These are phyloP conservation scores for Sambucus nigra DNA, from an alignment of 129 eudicot species.

Conservation along the genomic window DNA sequence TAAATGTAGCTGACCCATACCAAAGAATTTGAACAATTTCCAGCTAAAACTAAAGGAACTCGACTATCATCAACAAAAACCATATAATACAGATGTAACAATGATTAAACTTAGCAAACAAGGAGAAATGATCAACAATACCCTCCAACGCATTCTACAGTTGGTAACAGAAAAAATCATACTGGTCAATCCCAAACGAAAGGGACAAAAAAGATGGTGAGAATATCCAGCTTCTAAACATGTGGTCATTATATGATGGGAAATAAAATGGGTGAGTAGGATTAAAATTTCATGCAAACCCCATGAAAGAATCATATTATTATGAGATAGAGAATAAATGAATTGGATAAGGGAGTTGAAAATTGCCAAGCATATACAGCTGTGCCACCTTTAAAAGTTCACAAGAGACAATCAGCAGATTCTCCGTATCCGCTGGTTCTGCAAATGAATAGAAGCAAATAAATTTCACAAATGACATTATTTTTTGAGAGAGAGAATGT, in stretches of 20 bases:
- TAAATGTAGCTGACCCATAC: no score
- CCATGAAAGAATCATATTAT: neutral
- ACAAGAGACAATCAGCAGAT: constrained; percentile 11
- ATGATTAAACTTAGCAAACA: neutral
- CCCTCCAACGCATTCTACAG: neutral
- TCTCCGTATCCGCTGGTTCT: constrained; percentile 11
- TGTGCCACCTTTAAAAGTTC: neutral
- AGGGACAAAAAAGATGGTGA: no score
- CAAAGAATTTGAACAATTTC: no score
- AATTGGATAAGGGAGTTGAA: neutral
- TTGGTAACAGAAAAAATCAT: no score
- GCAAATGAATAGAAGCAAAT: constrained; percentile 5
- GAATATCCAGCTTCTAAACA: no score
- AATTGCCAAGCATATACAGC: no score
- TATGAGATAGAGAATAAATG: neutral
- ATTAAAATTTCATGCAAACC: neutral
- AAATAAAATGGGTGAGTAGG: neutral
- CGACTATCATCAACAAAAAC: neutral
- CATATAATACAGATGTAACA: neutral
- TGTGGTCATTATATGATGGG: neutral
- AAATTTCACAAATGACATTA: no score
- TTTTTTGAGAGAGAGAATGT: no score
- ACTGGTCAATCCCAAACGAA: neutral
- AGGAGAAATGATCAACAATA: neutral
- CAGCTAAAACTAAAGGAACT: no score